phyloP scores from a whole-genome alignment of 2,329 filamentous ascomycete species.

The Colletotrichum sp. region DNA sequence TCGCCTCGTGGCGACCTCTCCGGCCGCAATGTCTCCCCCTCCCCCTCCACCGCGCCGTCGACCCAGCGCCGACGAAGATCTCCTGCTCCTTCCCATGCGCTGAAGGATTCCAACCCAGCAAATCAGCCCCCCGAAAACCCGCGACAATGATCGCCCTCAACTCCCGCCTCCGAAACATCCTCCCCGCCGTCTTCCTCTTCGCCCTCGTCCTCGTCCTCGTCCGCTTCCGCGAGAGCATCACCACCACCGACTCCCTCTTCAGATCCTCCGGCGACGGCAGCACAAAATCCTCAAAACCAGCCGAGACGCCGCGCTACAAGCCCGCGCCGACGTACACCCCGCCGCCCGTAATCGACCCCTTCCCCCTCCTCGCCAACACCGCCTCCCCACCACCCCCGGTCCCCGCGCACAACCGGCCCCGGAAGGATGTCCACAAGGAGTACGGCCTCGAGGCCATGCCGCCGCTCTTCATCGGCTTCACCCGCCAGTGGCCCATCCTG shows the following conservation, averaged over 20 bases:
- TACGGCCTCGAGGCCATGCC: constrained; percentile 44
- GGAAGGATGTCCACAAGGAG: constrained; percentile 39
- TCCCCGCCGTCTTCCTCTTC: constrained; percentile 8
- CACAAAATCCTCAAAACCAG: not conserved
- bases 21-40: not conserved
- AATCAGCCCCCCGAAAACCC: not conserved
- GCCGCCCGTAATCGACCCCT: constrained; percentile 46
- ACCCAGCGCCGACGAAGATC: not conserved
- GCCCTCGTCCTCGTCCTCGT: constrained; percentile 12
- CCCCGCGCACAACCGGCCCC: constrained; percentile 48
- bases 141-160: not conserved
- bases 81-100: not conserved
- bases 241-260: not conserved
- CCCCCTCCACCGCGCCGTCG: not conserved
- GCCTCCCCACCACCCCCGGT: constrained; percentile 41
- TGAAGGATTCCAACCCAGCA: not conserved
- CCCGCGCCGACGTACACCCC: constrained; percentile 36
- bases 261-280: not conserved
- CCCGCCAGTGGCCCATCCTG: constrained; percentile 58
- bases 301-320: constrained; percentile 33
- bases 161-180: not conserved
- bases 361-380: constrained; percentile 38
- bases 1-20: not conserved
- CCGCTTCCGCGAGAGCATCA: constrained; percentile 8
- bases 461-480: constrained; percentile 65